Conservation (phyloP, 257 asterid genomes). For the Solanum medicagineum region DNA sequence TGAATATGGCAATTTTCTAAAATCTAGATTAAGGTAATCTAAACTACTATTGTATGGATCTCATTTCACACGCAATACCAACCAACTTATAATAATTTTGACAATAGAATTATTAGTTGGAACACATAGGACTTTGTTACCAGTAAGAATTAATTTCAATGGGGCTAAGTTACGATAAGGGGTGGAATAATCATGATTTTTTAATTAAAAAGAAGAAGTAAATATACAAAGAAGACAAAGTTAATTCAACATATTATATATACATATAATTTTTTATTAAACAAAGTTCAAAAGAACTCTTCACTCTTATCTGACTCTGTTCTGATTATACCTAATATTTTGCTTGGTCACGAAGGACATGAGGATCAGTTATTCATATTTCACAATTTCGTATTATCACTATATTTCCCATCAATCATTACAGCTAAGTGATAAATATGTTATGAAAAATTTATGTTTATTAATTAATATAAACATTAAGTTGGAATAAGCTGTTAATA, state of each 20-base stretch:
- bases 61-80: background rate
- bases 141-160: background rate
- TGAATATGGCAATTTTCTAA: background rate
- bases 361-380: background rate
- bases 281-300: too few relatives aligned
- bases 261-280: too few relatives aligned
- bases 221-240: too few relatives aligned
- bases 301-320: too few relatives aligned
- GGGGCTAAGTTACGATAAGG: background rate
- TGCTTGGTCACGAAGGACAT: background rate
- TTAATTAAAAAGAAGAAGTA: too few relatives aligned
- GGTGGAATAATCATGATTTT: too few relatives aligned
- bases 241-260: too few relatives aligned
- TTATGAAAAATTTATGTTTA: background rate
- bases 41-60: background rate
- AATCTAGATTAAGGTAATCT: background rate
- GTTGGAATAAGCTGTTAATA: background rate
- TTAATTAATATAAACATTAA: background rate
- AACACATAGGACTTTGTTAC: background rate
- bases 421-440: background rate
- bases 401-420: background rate
- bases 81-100: background rate
- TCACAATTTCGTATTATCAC: background rate
- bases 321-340: background rate
- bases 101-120: background rate